These are phyloP conservation scores for Echium plantagineum DNA, from an alignment of 257 asterid species.

Conservation along the genomic window DNA sequence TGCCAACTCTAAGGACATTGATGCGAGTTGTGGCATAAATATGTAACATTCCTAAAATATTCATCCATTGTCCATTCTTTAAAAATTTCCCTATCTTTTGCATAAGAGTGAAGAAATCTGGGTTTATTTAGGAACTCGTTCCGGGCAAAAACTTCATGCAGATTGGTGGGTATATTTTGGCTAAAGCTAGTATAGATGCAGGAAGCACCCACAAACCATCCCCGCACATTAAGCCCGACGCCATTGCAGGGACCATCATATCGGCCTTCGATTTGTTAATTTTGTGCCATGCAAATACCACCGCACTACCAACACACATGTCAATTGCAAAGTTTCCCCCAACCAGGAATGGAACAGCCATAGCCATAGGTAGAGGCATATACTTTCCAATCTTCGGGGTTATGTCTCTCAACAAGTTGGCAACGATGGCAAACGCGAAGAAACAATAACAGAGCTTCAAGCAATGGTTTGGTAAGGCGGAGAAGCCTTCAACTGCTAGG, in stretches of 20 bases:
- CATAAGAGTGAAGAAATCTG: background rate
- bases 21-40: too few species aligned
- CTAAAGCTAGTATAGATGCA: conserved; percentile 17
- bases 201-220: conserved; percentile 29
- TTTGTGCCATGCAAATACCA: conserved; percentile 19
- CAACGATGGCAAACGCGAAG: conserved; percentile 17
- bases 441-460: conserved; percentile 24
- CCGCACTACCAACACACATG: conserved; percentile 23
- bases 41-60: too few species aligned
- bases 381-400: conserved; percentile 14
- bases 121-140: background rate
- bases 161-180: conserved; percentile 16
- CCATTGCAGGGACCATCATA: conserved; percentile 25
- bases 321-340: conserved; percentile 27
- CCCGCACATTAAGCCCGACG: conserved; percentile 27
- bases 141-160: conserved; percentile 20
- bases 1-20: background rate
- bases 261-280: conserved; percentile 11
- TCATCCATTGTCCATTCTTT: background rate
- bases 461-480: conserved; percentile 25
- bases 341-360: conserved; percentile 27
- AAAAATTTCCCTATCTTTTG: background rate
- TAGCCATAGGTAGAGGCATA: conserved; percentile 28
- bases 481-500: conserved; percentile 32
- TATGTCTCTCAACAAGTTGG: conserved; percentile 16